Percentiles rank a stretch among this genome's conserved stretches.
phyloP scores from a whole-genome alignment of 2,329 filamentous ascomycete genomes.

The Hypoxylon sp. region DNA sequence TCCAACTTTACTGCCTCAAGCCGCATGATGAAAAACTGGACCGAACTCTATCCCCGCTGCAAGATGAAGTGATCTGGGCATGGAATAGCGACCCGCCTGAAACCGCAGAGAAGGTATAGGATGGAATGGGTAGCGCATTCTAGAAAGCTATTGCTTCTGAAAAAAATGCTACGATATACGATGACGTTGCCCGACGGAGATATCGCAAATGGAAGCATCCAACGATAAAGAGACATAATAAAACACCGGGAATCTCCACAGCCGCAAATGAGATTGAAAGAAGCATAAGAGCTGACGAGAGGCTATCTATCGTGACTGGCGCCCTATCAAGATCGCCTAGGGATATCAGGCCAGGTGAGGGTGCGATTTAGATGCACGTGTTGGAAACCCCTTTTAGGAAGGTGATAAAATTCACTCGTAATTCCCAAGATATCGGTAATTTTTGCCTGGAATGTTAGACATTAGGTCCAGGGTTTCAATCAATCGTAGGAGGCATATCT shows the following conservation, averaged over 20 bases:
- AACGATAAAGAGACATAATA: not conserved
- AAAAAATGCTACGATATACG: not conserved
- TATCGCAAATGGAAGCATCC: not conserved
- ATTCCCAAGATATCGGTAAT: constrained; percentile 4
- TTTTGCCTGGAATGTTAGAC: not conserved
- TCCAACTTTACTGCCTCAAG: constrained; percentile 36
- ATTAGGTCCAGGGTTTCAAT: not conserved
- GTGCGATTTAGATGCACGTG: constrained; percentile 24
- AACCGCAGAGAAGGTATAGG: constrained; percentile 36
- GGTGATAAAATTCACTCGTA: constrained; percentile 21
- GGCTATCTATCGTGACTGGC: not conserved
- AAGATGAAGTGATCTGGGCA: constrained; percentile 36
- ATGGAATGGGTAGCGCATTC: constrained; percentile 53
- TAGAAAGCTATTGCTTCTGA: constrained; percentile 36
- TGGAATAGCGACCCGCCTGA: constrained; percentile 38
- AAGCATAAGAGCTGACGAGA: not conserved
- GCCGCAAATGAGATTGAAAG: not conserved
- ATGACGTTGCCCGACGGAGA: not conserved
- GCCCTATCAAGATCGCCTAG: not conserved
- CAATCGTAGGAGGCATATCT: no score
- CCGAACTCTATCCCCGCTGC: constrained; percentile 39
- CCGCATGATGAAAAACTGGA: constrained; percentile 37
- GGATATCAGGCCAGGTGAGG: not conserved
- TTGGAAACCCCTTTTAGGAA: constrained; percentile 29
- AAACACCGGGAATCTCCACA: not conserved